Evolutionary conservation across 768 basidiomycete species (phyloP).

Genomic region (Asterophora lycoperdoides): DNA sequence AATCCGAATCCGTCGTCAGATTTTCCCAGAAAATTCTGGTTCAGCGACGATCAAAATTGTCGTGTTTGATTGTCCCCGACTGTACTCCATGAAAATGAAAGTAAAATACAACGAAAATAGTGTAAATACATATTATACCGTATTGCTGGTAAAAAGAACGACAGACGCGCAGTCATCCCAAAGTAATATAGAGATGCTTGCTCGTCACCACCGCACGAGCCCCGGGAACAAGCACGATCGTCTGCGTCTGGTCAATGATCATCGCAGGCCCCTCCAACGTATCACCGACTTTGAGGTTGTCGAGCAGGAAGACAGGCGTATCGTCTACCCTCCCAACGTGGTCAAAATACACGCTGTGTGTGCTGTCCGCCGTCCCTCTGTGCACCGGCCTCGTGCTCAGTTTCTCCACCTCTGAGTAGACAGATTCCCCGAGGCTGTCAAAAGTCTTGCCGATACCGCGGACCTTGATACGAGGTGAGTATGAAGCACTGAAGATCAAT

Average conservation of each 20-base stretch:
- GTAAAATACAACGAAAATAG: too few relatives aligned
- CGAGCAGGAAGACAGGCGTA: slow-evolving; percentile 78
- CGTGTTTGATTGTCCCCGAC: too few relatives aligned
- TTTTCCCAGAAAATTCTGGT: too few relatives aligned
- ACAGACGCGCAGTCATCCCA: slow-evolving; percentile 25
- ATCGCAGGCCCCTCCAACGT: slow-evolving; percentile 81
- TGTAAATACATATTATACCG: too few relatives aligned
- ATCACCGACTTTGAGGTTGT: slow-evolving; percentile 63
- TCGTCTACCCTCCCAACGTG: slow-evolving; percentile 67
- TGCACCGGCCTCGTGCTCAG: slow-evolving; percentile 42
- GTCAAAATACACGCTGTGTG: slow-evolving; percentile 79
- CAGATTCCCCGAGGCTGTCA: slow-evolving; percentile 72
- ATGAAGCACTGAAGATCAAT: neutral
- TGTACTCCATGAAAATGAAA: too few relatives aligned
- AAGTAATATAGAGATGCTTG: slow-evolving; percentile 59
- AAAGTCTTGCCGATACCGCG: slow-evolving; percentile 91
- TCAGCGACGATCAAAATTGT: too few relatives aligned
- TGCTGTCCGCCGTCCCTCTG: slow-evolving; percentile 43
- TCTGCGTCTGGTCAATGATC: slow-evolving; percentile 95
- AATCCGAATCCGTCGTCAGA: too few relatives aligned
- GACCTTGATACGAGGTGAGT: slow-evolving; percentile 39
- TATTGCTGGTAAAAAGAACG: neutral
- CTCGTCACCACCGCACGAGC: slow-evolving; percentile 63
- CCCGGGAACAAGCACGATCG: slow-evolving; percentile 81
- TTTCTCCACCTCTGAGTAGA: slow-evolving; percentile 66